Evolutionary conservation across 2,329 filamentous ascomycete genomes (phyloP), one percentile per base, ranked within the genome.

Genomic region (Alternaria angustiovoidea): DNA sequence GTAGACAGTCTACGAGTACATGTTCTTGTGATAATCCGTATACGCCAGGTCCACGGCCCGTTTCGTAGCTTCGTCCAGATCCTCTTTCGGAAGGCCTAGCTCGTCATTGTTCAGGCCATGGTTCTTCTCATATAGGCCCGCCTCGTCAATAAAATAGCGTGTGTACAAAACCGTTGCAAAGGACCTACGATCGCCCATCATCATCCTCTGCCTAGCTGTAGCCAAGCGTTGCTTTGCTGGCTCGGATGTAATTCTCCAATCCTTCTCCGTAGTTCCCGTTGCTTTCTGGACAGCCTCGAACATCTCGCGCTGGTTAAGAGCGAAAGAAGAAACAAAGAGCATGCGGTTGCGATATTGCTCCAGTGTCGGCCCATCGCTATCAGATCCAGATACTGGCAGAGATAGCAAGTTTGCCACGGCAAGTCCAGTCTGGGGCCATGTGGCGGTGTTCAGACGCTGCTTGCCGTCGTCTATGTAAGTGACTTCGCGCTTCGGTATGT

Each of bases 51-150:
- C 48, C 7, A 70, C 42, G 3, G 64, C 65, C 30, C 20, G 48
- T 71, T 78, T 81, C 0, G 85, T 91, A 24, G 79, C 78, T 61
- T 85, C 82, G 66, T 91, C 87, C 46, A 90, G 63, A 43, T 84
- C 81, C 73, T 90, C 88, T 62, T 84, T 77, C 0, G 85, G 83
- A 69, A 91, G 75, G 0, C 82, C 85, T n/a, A 91, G 75, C 5
- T 79, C 66, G 14, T 83, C 81, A 62, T 91, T 91, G 3, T 80
- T 78, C 16, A 81, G 62, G 14, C 59, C 63, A 32, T 66, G 65
- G 4, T 72, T 75, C 36, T 76, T 77, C 52, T 78, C 81, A 34
- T 54, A 65, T 18, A 74, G 59, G 1, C 69, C 68, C 1, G 64
- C 70, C 30, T 67, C 67, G 6, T 74, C 76, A 47, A 68, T 79